These are phyloP conservation scores for Aethionema arabicum DNA, from an alignment of 345 rosid genomes.

Conservation along the genomic window DNA sequence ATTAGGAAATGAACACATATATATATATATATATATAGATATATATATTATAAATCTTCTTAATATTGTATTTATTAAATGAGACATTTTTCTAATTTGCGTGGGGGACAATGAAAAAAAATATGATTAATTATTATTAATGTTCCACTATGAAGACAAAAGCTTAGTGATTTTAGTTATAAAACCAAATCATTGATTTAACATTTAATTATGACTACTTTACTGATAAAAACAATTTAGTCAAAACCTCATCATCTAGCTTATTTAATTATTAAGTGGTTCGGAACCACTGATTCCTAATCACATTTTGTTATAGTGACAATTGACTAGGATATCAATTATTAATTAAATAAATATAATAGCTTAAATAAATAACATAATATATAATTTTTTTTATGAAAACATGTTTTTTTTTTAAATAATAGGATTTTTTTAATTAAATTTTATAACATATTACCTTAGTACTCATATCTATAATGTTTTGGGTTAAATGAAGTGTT, in stretches of 20 bases:
- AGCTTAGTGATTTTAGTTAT: constrained; percentile 27
- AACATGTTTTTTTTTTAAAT: background rate
- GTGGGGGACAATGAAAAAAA: constrained; percentile 32
- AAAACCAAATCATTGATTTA: constrained; percentile 22
- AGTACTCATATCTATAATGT: too few relatives aligned
- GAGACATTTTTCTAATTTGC: background rate
- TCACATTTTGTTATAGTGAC: constrained; percentile 3
- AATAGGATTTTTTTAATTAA: too few relatives aligned
- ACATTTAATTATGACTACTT: constrained; percentile 23
- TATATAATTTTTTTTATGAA: constrained; percentile 1
- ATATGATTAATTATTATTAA: constrained; percentile 10
- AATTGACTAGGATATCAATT: constrained; percentile 11
- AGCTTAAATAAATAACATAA: background rate
- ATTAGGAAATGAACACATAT: too few relatives aligned
- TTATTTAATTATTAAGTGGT: constrained; percentile 14
- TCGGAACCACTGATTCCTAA: background rate
- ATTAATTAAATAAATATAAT: background rate
- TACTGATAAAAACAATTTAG: background rate
- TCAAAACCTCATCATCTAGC: constrained; percentile 23
- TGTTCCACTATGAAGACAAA: constrained; percentile 32
- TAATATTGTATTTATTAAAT: background rate
- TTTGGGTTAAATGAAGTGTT: too few relatives aligned
- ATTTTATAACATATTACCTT: too few relatives aligned
- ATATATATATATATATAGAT: too few relatives aligned
- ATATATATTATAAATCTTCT: too few relatives aligned